Evolutionary conservation across 352 stramenopile genomes (phyloP).

Genomic region (Pythium myriotylum): DNA sequence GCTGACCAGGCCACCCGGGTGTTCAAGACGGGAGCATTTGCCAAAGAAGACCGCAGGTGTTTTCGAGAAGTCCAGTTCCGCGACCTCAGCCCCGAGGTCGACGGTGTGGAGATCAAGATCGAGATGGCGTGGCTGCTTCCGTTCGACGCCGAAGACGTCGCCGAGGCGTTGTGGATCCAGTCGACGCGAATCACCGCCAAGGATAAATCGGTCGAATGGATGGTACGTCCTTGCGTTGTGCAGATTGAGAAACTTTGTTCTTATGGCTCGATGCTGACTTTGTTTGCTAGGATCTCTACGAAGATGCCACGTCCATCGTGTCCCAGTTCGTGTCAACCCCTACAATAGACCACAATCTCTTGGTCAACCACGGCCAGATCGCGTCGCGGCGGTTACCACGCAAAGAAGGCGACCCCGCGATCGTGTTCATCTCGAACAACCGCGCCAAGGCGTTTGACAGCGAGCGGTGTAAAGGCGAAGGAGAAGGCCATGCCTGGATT

Average conservation of each 20-base stretch:
- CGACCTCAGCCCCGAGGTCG: conserved; percentile 3
- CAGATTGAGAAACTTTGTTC: too few relatives aligned
- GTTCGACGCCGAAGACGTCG: conserved; percentile 9
- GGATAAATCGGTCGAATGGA: conserved; percentile 13
- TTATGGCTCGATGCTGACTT: too few relatives aligned
- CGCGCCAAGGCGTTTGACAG: conserved; percentile 1
- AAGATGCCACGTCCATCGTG: conserved; percentile 7
- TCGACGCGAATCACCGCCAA: conserved; percentile 4
- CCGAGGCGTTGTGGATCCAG: conserved; percentile 15
- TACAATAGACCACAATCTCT: not conserved
- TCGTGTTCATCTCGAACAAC: conserved; percentile 12
- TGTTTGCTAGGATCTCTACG: conserved; percentile 3
- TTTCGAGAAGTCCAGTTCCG: conserved; percentile 18
- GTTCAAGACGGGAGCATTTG: conserved; percentile 1
- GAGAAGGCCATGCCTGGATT: conserved; percentile 12
- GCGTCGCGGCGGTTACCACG: conserved; percentile 2
- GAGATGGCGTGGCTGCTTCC: conserved; percentile 21
- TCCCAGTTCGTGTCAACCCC: conserved; percentile 10
- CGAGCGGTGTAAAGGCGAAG: conserved; percentile 6
- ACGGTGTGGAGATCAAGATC: conserved; percentile 14
- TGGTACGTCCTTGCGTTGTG: conserved; percentile 9
- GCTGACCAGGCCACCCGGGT: conserved; percentile 1
- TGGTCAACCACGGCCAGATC: conserved; percentile 16
- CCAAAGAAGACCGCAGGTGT: not conserved
- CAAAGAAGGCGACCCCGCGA: not conserved